These are phyloP conservation scores for Diplotaxis tenuifolia DNA, from an alignment of 345 rosid genomes.

Conservation along the genomic window DNA sequence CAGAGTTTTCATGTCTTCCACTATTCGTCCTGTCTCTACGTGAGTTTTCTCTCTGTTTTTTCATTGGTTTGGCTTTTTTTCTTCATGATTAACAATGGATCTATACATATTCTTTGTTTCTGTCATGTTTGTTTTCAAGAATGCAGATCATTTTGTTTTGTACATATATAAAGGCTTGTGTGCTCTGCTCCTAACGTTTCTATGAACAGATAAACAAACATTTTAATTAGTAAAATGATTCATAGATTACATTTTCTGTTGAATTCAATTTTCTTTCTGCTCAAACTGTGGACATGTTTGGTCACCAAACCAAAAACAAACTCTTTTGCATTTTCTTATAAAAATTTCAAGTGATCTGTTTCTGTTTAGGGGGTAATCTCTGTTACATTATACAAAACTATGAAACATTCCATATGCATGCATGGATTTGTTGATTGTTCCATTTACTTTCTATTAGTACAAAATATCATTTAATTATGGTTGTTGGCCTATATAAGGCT, in stretches of 20 bases:
- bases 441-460: background rate
- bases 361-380: background rate
- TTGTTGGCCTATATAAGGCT: constrained; percentile 35
- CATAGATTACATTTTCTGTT: background rate
- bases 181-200: background rate
- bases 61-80: too few relatives aligned
- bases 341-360: background rate
- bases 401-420: constrained; percentile 13
- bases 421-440: constrained; percentile 32
- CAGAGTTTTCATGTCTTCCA: constrained; percentile 35
- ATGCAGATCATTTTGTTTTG: background rate
- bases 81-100: constrained; percentile 1
- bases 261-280: background rate
- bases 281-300: background rate
- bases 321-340: background rate
- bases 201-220: background rate
- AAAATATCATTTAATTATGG: constrained; percentile 15
- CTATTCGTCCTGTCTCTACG: constrained; percentile 19
- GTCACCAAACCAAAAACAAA: background rate
- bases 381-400: background rate
- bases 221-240: background rate
- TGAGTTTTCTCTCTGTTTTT: constrained; percentile 37
- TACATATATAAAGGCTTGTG: background rate
- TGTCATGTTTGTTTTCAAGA: background rate
- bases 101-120: background rate